Conservation (phyloP, 164 flowering plant genomes). For the Tetracentron sinense region DNA sequence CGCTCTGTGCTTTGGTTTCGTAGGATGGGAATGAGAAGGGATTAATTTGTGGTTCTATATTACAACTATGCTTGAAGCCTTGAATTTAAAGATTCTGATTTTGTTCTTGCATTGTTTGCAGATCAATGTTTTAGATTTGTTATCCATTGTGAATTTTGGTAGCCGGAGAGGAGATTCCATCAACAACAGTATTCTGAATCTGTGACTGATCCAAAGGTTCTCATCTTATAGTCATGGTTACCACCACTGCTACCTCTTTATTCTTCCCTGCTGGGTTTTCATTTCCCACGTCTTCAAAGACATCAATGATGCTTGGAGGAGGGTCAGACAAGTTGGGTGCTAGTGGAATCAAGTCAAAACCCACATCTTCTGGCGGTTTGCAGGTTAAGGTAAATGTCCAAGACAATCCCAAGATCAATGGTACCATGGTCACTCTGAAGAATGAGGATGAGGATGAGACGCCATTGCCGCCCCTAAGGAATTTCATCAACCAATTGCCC, state of each 20-base stretch:
- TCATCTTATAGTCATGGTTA: conserved; percentile 44
- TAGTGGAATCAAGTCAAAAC: conserved; percentile 44
- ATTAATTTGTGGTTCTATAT: too few relatives aligned
- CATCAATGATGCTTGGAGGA: conserved; percentile 37
- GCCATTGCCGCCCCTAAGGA: conserved; percentile 59
- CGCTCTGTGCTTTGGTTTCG: too few relatives aligned
- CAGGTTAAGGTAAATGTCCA: conserved; percentile 80
- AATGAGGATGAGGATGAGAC: conserved; percentile 37
- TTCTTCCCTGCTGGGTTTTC: conserved; percentile 50
- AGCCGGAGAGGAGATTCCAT: background rate
- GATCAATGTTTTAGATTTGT: background rate
- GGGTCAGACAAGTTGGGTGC: conserved; percentile 51
- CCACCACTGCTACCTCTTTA: conserved; percentile 66
- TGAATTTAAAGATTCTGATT: too few relatives aligned
- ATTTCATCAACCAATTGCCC: conserved; percentile 81
- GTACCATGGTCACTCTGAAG: conserved; percentile 48
- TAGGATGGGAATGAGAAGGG: too few relatives aligned
- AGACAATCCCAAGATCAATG: conserved; percentile 79
- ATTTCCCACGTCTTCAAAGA: conserved; percentile 27
- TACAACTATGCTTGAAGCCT: too few relatives aligned
- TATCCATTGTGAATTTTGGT: background rate
- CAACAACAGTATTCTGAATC: too few relatives aligned
- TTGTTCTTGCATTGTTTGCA: too few relatives aligned
- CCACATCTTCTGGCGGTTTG: conserved; percentile 52
- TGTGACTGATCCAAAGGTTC: conserved; percentile 8